Evolutionary conservation across 306 rosid genomes (phyloP), one percentile per base, ranked within the genome.

Genomic region (Trichosanthes truncata): DNA sequence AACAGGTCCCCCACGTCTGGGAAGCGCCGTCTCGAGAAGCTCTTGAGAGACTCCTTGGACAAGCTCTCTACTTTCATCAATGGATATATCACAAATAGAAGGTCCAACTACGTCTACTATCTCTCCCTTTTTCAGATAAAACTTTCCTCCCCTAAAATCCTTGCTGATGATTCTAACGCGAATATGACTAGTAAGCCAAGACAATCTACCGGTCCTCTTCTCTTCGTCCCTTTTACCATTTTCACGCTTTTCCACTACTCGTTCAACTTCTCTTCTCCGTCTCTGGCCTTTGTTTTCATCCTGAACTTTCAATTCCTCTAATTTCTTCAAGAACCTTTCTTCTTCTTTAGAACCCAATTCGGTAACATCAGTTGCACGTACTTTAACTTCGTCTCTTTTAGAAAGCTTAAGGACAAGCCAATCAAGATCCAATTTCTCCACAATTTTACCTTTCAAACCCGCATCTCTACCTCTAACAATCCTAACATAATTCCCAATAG

Each of bases 51-150:
- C 89, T 46, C 97, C 96, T 84, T 91, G 97, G 69, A 94, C 48
- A 40, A 94, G 87, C 89, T 94, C 97, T 74, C 85, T 82, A 69
- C 89, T 84, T 67, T 83, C 97, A 82, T 94, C 98, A 92, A 94
- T 88, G 17, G 90, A 82, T 79, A 94, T 77, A 85, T 92, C 98
- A 79, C 98, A 94, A 3, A 85, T 86, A 7, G 62, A 46, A 11
- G 93, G 97, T 31, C 95, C 93, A 77, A 91, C 90, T 71, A 94
- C 97, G 84, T 92, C 97, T 78, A 94, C 83, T 81, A 92, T 82
- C 89, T 91, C 79, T 59, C 95, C 98, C 80, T 94, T 92, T 82
- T 89, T 92, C 85, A 83, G 79, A 81, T 94, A 92, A 63, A 92
- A 78, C 38, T 88, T 85, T 33, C 97, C 98, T 69, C 93, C 84